Evolutionary conservation across 768 basidiomycete genomes (phyloP).

Genomic region (Tulasnella sp.): DNA sequence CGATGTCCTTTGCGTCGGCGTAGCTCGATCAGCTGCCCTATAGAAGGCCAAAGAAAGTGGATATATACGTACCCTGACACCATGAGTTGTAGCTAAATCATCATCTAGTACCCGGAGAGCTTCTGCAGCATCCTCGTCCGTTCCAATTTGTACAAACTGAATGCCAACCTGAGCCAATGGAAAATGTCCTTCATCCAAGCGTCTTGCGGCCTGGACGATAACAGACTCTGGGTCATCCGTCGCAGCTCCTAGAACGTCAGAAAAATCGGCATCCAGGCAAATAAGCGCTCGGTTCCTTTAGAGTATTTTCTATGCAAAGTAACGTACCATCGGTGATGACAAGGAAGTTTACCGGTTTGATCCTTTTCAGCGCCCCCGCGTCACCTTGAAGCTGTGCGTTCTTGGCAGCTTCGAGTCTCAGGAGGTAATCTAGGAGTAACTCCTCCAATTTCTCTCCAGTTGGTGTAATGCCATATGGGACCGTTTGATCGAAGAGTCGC

Average conservation of each 20-base stretch:
- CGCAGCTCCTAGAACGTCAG: conserved; percentile 16
- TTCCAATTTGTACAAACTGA: conserved; percentile 34
- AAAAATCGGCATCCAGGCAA: neutral
- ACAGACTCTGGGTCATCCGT: conserved; percentile 27
- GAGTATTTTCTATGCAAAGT: conserved; percentile 24
- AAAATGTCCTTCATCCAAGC: conserved; percentile 33
- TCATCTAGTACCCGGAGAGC: conserved; percentile 49
- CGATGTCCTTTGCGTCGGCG: conserved; percentile 47
- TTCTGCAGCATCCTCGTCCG: conserved; percentile 31
- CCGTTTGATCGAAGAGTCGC: conserved; percentile 39
- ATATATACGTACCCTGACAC: conserved; percentile 39
- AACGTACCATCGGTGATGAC: conserved; percentile 57
- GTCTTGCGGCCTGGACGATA: conserved; percentile 27
- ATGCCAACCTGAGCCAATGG: conserved; percentile 35
- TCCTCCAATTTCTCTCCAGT: conserved; percentile 39
- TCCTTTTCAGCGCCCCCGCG: conserved; percentile 29
- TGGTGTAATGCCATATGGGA: conserved; percentile 34
- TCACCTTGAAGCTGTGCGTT: conserved; percentile 28
- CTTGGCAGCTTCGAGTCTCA: conserved; percentile 30
- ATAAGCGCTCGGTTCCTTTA: neutral
- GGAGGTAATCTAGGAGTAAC: conserved; percentile 36
- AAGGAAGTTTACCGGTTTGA: conserved; percentile 53
- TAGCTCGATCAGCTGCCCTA: neutral
- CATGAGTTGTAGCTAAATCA: conserved; percentile 37
- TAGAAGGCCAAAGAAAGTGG: neutral